Percentiles rank a stretch among this genome's conserved stretches.
Evolutionary conservation across 1,139 yeast genomes (phyloP).

Genomic region (Geotrichum fermentans): DNA sequence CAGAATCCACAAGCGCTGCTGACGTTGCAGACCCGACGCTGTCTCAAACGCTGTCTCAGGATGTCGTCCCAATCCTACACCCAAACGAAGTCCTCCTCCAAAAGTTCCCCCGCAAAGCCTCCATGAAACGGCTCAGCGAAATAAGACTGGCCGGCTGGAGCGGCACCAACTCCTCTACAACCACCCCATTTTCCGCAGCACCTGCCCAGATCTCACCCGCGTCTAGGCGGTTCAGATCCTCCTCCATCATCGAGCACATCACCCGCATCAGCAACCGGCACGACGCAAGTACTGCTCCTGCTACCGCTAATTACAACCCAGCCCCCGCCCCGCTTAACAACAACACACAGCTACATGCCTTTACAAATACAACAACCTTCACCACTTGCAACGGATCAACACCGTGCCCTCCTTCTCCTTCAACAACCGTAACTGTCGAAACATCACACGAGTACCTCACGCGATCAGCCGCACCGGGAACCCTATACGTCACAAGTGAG

Average conservation of each 20-base stretch:
- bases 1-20: not conserved
- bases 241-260: conserved; percentile 4
- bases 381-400: not conserved
- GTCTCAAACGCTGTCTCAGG: not conserved
- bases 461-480: conserved; percentile 27
- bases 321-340: not conserved
- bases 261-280: conserved; percentile 8
- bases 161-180: not conserved
- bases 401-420: not conserved
- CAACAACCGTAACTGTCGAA: conserved; percentile 11
- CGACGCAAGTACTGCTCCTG: not conserved
- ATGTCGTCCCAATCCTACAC: conserved; percentile 28
- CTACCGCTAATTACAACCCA: not conserved
- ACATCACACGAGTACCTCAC: conserved; percentile 26
- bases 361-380: not conserved
- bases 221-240: conserved; percentile 3
- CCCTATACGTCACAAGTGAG: conserved; percentile 33
- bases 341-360: not conserved
- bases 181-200: not conserved
- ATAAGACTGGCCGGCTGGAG: conserved; percentile 2
- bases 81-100: conserved; percentile 36
- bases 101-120: conserved; percentile 26
- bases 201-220: not conserved
- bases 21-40: not conserved
- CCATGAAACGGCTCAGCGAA: conserved; percentile 19